A percentile compares a stretch with the other conserved stretches of the same genome.
Evolutionary conservation across 495 filamentous ascomycete genomes (phyloP).

Genomic region (Penicillium riverlandense): DNA sequence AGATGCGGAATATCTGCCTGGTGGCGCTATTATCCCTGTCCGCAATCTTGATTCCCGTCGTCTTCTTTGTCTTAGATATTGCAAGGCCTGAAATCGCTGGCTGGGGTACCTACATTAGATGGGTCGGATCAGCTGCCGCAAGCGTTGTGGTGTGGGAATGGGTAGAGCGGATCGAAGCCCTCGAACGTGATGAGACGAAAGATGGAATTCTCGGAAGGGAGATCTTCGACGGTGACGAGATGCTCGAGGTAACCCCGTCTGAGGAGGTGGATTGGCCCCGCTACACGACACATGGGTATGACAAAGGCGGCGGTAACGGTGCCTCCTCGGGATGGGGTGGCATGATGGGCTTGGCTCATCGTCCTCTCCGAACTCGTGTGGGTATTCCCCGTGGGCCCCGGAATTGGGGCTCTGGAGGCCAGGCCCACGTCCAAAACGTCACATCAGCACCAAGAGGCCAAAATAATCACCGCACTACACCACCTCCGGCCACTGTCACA

Average conservation of each 20-base stretch:
- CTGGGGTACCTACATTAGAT: conserved; percentile 96
- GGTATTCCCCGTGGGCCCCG: conserved; percentile 17
- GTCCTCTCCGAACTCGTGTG: conserved; percentile 30
- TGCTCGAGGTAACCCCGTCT: conserved; percentile 68
- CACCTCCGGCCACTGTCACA: conserved; percentile 57
- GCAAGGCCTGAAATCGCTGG: conserved; percentile 78
- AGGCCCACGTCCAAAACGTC: conserved; percentile 9
- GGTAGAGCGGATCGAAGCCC: conserved; percentile 96
- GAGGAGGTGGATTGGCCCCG: conserved; percentile 50
- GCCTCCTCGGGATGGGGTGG: conserved; percentile 39
- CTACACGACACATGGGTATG: conserved; percentile 24
- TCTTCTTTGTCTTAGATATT: conserved; percentile 95
- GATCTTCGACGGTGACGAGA: conserved; percentile 95
- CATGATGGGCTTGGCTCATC: conserved; percentile 32
- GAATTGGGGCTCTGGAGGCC: conserved; percentile 13
- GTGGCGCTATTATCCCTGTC: conserved; percentile 74
- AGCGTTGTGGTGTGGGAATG: conserved; percentile 99
- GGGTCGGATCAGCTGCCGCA: conserved; percentile 93
- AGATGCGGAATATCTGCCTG: conserved; percentile 87
- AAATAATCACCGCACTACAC: conserved; percentile 45
- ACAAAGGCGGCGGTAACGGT: conserved; percentile 30
- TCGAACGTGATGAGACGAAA: conserved; percentile 93
- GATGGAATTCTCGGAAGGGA: conserved; percentile 92
- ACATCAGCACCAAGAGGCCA: conserved; percentile 10
- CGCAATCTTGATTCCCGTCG: conserved; percentile 79